Conservation (phyloP, 495 filamentous ascomycete species). For the Tirmania nivea region DNA sequence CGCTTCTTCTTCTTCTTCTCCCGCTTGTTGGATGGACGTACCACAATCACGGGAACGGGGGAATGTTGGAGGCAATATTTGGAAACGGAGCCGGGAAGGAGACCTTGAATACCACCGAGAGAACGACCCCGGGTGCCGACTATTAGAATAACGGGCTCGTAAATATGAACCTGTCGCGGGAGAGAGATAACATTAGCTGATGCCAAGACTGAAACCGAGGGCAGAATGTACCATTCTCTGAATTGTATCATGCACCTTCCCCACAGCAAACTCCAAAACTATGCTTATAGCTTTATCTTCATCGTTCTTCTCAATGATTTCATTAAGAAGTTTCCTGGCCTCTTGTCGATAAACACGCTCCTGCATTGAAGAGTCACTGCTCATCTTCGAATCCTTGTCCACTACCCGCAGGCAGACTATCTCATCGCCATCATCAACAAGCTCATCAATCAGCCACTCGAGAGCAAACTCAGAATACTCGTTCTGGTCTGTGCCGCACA, state of each 20-base stretch:
- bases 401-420: constrained; percentile 83
- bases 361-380: constrained; percentile 42
- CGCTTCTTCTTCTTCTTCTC: constrained; percentile 84
- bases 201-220: not conserved
- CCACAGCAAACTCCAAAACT: constrained; percentile 72
- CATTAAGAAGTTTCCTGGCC: constrained; percentile 48
- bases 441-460: constrained; percentile 80
- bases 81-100: constrained; percentile 82
- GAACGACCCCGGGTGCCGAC: constrained; percentile 80
- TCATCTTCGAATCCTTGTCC: constrained; percentile 60
- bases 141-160: constrained; percentile 85
- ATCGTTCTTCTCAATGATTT: constrained; percentile 68
- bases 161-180: constrained; percentile 60
- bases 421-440: constrained; percentile 93
- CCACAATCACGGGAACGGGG: constrained; percentile 91
- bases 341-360: constrained; percentile 58
- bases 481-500: constrained; percentile 86
- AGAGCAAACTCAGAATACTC: constrained; percentile 89
- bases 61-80: constrained; percentile 95
- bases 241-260: constrained; percentile 80
- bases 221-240: constrained; percentile 56
- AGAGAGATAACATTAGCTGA: not conserved
- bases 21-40: constrained; percentile 73
- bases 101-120: constrained; percentile 66
- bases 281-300: constrained; percentile 70